Evolutionary conservation across 192 early-diverging fungal species (phyloP), one percentile per base, ranked within the genome.

Genomic region (Backusella psychrophila): DNA sequence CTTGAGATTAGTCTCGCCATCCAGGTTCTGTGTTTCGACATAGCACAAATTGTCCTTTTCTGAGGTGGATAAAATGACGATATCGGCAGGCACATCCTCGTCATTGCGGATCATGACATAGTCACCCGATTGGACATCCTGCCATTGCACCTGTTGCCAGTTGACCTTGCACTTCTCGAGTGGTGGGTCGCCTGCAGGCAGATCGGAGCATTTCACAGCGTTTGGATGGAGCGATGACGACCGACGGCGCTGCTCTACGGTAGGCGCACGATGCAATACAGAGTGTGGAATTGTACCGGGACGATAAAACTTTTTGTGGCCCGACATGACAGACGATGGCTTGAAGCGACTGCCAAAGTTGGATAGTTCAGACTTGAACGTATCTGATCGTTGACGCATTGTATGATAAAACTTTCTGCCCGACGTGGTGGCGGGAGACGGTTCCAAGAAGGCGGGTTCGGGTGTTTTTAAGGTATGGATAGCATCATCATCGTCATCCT

Each of bases 1-100:
- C 82, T 99, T 99, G 34, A 99, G 85, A 77, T 98, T 99, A 8
- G 98, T 99, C 81, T 99, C 98, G 74, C 98, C 98, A 73, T 99
- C 98, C 66, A 99, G 86, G 74, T 98, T 97, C 77, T 99, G 97
- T 1, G 98, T 99, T 82, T 99, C 98, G 19, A 97, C 89, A 81
- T 94, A 98, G 73, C 95, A 96, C 3, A 93, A 77, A 42, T 91
- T 91, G 74, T 96, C 95, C 12, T 89, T 86, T 73, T 96, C 98
- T 35, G 92, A 94, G 14, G 95, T 90, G 9, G 90, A 88, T 17
- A 99, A 86, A 77, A 98, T 89, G n/a, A 97, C 80, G 19, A 98
- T 79, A 83, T 99, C 98, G 2, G 95, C 98, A 1, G 98, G 98
- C 33, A 99, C 91, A n/a, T 91, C 75, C 23, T 97, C 94, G 74